These are phyloP conservation scores for Erysimum cheiranthoides DNA, from an alignment of 345 rosid genomes.

Conservation along the genomic window DNA sequence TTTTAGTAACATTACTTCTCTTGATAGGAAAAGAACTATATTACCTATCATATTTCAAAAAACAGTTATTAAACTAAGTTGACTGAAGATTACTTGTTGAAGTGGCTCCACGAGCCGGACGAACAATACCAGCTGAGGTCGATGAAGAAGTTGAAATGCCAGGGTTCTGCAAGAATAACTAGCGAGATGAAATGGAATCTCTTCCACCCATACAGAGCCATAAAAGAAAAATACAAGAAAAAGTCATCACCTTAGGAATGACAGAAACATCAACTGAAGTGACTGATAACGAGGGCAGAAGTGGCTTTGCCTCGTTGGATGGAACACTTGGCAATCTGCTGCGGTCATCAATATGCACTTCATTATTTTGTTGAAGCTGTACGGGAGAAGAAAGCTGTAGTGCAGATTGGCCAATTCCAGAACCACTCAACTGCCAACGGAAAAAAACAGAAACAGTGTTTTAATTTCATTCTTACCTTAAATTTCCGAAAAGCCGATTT, in stretches of 20 bases:
- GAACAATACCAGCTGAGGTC: constrained; percentile 65
- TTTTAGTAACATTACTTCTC: constrained; percentile 23
- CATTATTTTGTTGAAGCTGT: constrained; percentile 66
- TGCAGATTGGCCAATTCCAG: constrained; percentile 50
- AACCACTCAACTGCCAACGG: constrained; percentile 56
- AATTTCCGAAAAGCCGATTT: neutral
- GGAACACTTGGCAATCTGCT: constrained; percentile 46
- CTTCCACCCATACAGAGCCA: constrained; percentile 12
- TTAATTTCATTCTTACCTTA: constrained; percentile 1
- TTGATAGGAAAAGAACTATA: neutral
- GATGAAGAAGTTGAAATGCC: constrained; percentile 55
- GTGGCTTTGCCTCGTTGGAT: constrained; percentile 47
- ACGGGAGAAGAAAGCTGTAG: constrained; percentile 59
- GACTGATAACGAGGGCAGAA: constrained; percentile 52
- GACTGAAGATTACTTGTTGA: constrained; percentile 70
- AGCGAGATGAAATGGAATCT: constrained; percentile 4
- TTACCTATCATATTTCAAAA: constrained; percentile 3
- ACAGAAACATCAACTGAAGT: constrained; percentile 57
- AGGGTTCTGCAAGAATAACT: constrained; percentile 49
- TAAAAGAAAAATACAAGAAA: constrained; percentile 12
- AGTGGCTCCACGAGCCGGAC: constrained; percentile 66
- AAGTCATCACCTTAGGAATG: constrained; percentile 59
- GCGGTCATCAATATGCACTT: constrained; percentile 66
- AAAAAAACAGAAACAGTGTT: constrained; percentile 13
- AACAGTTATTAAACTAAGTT: constrained; percentile 21